phyloP scores from a whole-genome alignment of 2,329 filamentous ascomycete species.

The Plectosphaerella sp. region DNA sequence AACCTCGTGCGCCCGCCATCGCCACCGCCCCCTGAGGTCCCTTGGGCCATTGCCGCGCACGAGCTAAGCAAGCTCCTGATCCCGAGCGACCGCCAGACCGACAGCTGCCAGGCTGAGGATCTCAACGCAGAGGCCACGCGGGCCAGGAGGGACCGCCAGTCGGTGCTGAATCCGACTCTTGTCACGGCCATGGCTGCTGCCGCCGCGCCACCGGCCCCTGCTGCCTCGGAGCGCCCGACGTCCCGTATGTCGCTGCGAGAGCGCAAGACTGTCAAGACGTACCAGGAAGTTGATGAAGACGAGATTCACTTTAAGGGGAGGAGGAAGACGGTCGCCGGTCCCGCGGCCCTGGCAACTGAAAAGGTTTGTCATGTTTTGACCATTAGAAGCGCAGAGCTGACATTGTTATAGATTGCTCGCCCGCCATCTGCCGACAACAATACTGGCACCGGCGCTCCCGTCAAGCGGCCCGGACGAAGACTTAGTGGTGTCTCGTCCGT shows the following conservation, averaged over 20 bases:
- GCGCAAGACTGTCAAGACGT: constrained; percentile 55
- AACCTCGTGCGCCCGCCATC: constrained; percentile 45
- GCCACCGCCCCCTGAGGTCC: constrained; percentile 73
- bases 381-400: constrained; percentile 3
- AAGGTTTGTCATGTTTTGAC: constrained; percentile 24
- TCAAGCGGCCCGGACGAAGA: constrained; percentile 36
- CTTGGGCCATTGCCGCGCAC: constrained; percentile 79
- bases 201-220: constrained; percentile 18
- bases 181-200: constrained; percentile 10
- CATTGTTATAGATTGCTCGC: constrained; percentile 1
- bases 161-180: constrained; percentile 32
- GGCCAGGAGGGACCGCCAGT: constrained; percentile 60
- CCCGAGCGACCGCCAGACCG: constrained; percentile 68
- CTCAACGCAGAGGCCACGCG: constrained; percentile 66
- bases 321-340: constrained; percentile 57
- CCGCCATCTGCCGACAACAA: too few species aligned
- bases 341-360: constrained; percentile 39
- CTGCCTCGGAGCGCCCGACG: constrained; percentile 38
- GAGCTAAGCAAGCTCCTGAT: constrained; percentile 81
- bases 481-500: constrained; percentile 43
- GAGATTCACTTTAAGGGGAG: constrained; percentile 38
- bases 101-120: constrained; percentile 74
- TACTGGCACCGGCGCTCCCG: constrained; percentile 14
- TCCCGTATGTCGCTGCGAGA: constrained; percentile 68
- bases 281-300: constrained; percentile 43